Evolutionary conservation across 2,329 filamentous ascomycete genomes (phyloP).

Genomic region (Pseudogymnoascus pannorum): DNA sequence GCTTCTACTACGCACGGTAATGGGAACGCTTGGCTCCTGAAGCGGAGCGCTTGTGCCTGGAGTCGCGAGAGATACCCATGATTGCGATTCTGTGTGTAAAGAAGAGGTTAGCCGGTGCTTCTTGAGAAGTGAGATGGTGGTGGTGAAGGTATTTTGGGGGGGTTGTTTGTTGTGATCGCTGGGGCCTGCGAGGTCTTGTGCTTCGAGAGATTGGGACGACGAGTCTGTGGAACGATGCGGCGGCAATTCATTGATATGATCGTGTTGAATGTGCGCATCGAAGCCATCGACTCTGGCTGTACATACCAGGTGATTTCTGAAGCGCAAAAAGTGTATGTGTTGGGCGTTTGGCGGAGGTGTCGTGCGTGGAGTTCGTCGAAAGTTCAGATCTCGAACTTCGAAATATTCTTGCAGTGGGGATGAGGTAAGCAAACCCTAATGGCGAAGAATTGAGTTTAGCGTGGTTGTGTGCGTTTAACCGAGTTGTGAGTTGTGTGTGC

Average conservation of each 20-base stretch:
- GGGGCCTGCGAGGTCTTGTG: neutral
- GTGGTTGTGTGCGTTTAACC: neutral
- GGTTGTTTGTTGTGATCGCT: neutral
- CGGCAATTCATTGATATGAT: slow-evolving; percentile 5
- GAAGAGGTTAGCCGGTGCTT: slow-evolving; percentile 24
- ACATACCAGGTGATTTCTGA: slow-evolving; percentile 10
- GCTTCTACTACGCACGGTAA: slow-evolving; percentile 73
- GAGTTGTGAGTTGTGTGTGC: neutral
- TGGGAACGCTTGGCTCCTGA: slow-evolving; percentile 95
- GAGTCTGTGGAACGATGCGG: neutral
- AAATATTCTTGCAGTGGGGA: slow-evolving; percentile 10
- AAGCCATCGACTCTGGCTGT: slow-evolving; percentile 7
- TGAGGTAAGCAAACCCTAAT: slow-evolving; percentile 10
- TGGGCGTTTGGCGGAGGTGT: slow-evolving; percentile 10
- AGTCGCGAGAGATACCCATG: slow-evolving; percentile 99
- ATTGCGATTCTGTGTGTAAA: slow-evolving; percentile 58
- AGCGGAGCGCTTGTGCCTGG: slow-evolving; percentile 99
- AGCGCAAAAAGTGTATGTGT: slow-evolving; percentile 9
- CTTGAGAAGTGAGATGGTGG: neutral
- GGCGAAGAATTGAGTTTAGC: neutral
- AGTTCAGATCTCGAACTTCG: slow-evolving; percentile 8
- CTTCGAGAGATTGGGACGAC: neutral
- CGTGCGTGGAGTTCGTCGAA: slow-evolving; percentile 5
- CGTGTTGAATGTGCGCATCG: neutral
- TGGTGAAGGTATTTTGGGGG: neutral